Base-by-base conservation (phyloP, 805 yeast species). In the Spencermartinsiella europaea region DNA sequence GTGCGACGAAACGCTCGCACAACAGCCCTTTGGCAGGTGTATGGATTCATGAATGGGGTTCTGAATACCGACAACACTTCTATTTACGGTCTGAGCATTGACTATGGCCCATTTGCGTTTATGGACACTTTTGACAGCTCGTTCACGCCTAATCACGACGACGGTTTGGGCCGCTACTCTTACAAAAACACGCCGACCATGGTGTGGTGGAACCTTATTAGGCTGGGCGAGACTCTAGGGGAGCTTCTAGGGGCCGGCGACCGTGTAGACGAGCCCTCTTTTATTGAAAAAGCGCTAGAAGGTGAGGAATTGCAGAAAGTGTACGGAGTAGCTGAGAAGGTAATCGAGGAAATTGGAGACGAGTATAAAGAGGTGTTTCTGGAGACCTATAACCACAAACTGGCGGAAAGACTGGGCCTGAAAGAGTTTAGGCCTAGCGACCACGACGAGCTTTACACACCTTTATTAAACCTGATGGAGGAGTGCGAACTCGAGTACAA, bases 21-120 rank as follows among this genome's bases (percentile, higher is more conserved):
- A 15, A 82, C 85, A 1, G 96, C 95, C 1, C 71, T 76, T 53
- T 87, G 95, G 87, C 97, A 91, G 61, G 76, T 84, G 0, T 91
- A 89, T 65, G 98, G 97, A 2, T 90, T 91, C 58, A 64, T 90
- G 55, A 93, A 91, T 59, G 99, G 99, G 12, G 98, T 93, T 3
- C 69, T 93, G 46, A 91, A 91, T 63, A 90, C 98, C 0, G 99
- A 91, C 61, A 91, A 91, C 61, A 87, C 96, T 0, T 86, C 96
- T 0, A 73, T 91, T n/a, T 59, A 83, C 38, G 99, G 99, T 0
- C 69, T 89, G 8, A 78, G 95, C 0, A 77, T 93, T 65, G 99
- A 91, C 65, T 93, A 83, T 64, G 99, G 98, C 2, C 98, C 99
- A 0, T 93, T 86, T 67, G 85, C 95, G 16, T 84, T 89, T 50